phyloP scores from a whole-genome alignment of 768 basidiomycete genomes.

The Tephrocybe sp. region DNA sequence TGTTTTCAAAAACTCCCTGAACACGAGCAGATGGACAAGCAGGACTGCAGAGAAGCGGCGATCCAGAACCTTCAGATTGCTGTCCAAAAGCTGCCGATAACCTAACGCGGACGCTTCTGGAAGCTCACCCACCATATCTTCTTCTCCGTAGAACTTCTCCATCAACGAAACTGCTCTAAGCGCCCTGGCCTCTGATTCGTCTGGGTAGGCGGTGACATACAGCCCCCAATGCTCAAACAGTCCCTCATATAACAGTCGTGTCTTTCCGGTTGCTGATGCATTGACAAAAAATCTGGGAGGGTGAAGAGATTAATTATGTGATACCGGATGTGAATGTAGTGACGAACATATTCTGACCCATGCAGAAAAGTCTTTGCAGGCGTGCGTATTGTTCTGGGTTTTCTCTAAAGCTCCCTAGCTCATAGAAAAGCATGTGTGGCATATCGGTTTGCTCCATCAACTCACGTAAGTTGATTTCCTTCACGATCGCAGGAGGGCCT shows the following conservation, averaged over 20 bases:
- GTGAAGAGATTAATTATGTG: not conserved
- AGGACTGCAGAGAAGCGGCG: not conserved
- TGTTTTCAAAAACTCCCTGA: not conserved
- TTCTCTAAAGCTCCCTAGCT: not conserved
- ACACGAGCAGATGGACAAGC: conserved; percentile 1
- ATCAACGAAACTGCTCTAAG: not conserved
- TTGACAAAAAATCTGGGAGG: conserved; percentile 5
- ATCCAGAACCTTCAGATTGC: not conserved
- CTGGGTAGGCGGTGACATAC: not conserved
- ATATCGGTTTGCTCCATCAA: not conserved
- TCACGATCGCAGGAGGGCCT: not conserved
- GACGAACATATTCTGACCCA: not conserved
- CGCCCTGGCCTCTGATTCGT: conserved; percentile 1
- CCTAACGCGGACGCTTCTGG: not conserved
- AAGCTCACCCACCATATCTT: not conserved
- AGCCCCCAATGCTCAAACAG: not conserved
- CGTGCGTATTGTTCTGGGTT: not conserved
- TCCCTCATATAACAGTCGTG: conserved; percentile 3
- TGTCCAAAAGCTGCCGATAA: not conserved
- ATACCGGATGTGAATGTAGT: not conserved
- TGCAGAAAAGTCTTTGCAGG: not conserved
- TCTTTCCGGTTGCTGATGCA: conserved; percentile 6
- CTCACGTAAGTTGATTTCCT: not conserved
- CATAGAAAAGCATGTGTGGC: not conserved
- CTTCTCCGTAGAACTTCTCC: not conserved